These are phyloP conservation scores for Globisporangium lucens DNA, from an alignment of 352 stramenopile species.

Conservation along the genomic window DNA sequence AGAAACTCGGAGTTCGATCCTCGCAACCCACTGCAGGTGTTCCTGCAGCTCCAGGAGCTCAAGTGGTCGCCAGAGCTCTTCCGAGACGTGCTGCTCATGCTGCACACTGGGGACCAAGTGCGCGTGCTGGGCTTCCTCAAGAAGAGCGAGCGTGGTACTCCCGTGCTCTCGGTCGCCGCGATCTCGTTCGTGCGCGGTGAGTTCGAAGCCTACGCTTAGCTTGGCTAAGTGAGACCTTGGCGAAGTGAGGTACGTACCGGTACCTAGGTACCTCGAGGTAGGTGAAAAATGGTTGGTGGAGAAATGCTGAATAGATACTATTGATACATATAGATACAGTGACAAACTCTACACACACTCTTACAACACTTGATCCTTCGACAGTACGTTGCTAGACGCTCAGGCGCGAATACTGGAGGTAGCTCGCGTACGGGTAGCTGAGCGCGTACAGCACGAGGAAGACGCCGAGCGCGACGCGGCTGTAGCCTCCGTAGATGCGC, in stretches of 20 bases:
- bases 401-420: constrained; percentile 16
- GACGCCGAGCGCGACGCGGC: constrained; percentile 16
- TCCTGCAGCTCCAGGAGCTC: constrained; percentile 36
- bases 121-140: constrained; percentile 35
- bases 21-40: constrained; percentile 28
- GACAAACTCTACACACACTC: neutral
- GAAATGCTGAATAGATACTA: neutral
- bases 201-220: constrained; percentile 37
- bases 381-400: neutral
- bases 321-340: constrained; percentile 1
- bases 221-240: neutral
- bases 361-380: neutral
- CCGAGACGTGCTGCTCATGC: constrained; percentile 25
- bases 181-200: constrained; percentile 34
- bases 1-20: constrained; percentile 3
- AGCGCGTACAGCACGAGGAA: constrained; percentile 28
- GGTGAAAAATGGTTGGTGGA: neutral
- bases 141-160: constrained; percentile 34
- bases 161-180: constrained; percentile 36
- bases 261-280: neutral
- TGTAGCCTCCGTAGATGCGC: constrained; percentile 51
- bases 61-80: constrained; percentile 26
- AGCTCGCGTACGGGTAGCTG: constrained; percentile 19
- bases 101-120: constrained; percentile 40
- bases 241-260: neutral